Evolutionary conservation across 1,284 basidiomycete genomes (phyloP).

Genomic region (Earliella scabrosa): DNA sequence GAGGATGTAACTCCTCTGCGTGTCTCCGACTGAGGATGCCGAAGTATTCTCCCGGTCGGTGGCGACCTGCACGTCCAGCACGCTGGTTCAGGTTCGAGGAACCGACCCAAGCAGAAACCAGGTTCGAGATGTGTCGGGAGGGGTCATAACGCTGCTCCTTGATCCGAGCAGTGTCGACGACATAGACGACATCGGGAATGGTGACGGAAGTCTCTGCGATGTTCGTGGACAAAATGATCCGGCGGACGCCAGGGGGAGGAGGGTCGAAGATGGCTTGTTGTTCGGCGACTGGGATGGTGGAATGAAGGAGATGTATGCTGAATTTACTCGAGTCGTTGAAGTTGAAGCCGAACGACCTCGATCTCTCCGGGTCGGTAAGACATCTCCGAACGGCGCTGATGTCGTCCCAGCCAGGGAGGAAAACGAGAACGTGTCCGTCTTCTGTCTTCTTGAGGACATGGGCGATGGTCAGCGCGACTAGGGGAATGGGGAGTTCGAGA

Average conservation of each 20-base stretch:
- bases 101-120: conserved; percentile 39
- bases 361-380: conserved; percentile 57
- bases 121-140: conserved; percentile 44
- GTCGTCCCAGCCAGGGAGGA: conserved; percentile 93
- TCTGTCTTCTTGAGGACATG: conserved; percentile 78
- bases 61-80: conserved; percentile 93
- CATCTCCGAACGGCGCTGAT: conserved; percentile 81
- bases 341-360: conserved; percentile 56
- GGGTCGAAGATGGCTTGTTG: conserved; percentile 92
- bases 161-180: conserved; percentile 88
- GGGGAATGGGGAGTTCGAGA: conserved; percentile 82
- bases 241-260: conserved; percentile 75
- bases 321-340: conserved; percentile 67
- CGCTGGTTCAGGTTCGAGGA: conserved; percentile 94
- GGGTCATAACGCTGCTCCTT: conserved; percentile 97
- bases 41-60: conserved; percentile 91
- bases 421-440: conserved; percentile 91
- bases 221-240: conserved; percentile 93
- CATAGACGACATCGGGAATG: conserved; percentile 96
- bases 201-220: conserved; percentile 97
- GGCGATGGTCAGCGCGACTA: conserved; percentile 84
- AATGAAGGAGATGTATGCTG: conserved; percentile 90
- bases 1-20: conserved; percentile 69
- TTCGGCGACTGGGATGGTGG: conserved; percentile 87
- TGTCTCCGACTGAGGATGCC: conserved; percentile 79